phyloP scores from a whole-genome alignment of 805 yeast species.

The Cyberlindnera mycetangii region DNA sequence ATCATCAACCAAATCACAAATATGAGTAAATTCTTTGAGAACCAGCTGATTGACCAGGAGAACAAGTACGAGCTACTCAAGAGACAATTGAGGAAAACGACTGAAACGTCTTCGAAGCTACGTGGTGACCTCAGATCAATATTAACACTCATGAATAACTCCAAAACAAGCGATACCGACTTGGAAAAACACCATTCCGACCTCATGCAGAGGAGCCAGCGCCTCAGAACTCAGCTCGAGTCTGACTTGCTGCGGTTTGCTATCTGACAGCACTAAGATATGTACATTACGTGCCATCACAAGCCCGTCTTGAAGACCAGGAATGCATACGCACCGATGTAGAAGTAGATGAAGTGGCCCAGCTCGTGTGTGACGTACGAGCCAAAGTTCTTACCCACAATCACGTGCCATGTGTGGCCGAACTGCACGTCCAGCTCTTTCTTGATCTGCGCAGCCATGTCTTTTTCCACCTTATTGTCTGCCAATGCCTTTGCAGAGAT shows the following conservation, averaged over 20 bases:
- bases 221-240: neutral
- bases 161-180: neutral
- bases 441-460: slow-evolving; percentile 63
- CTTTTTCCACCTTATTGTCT: slow-evolving; percentile 48
- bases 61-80: slow-evolving; percentile 24
- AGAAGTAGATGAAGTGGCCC: slow-evolving; percentile 69
- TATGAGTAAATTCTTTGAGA: slow-evolving; percentile 26
- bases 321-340: slow-evolving; percentile 66
- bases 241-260: slow-evolving; percentile 5
- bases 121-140: slow-evolving; percentile 6
- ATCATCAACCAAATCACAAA: slow-evolving; percentile 21
- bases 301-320: slow-evolving; percentile 63
- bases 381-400: slow-evolving; percentile 79
- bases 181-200: neutral
- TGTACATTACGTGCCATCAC: neutral
- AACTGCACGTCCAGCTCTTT: slow-evolving; percentile 58
- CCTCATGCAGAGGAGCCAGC: slow-evolving; percentile 3
- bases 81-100: slow-evolving; percentile 9
- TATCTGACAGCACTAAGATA: neutral
- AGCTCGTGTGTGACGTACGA: slow-evolving; percentile 77
- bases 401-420: slow-evolving; percentile 79
- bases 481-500: slow-evolving; percentile 44
- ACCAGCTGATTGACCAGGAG: slow-evolving; percentile 28
- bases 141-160: slow-evolving; percentile 1
- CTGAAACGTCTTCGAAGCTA: slow-evolving; percentile 1